Evolutionary conservation across 1,284 basidiomycete species (phyloP), one percentile per base, ranked within the genome.

Genomic region (Ustilago tritici): DNA sequence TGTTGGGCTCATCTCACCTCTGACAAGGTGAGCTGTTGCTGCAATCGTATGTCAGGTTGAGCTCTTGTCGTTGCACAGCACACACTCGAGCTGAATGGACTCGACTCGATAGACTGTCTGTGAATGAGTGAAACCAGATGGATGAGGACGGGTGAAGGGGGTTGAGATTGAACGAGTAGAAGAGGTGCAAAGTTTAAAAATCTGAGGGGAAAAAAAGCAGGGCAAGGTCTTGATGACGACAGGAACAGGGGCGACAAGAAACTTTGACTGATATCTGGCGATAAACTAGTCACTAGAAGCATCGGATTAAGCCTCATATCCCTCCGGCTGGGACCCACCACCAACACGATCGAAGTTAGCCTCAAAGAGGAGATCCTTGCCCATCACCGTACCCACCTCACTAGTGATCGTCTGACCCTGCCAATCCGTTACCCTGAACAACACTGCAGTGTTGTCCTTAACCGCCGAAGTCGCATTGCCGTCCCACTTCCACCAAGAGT

Each of bases 351-450:
- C 74, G 59, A 76, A 76, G 65, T 76, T 76, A 23, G 65, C 31
- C 15, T 71, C 41, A 38, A 76, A 59, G 38, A 60, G 54, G 5
- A 76, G 19, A 34, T 76, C 74, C 6, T 9, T 55, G 10, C 56
- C 56, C 59, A 71, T 71, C 17, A 23, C 10, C 5, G 74, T 72
- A 32, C 38, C 28, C 9, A 56, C 52, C 32, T 76, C 74, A 17
- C 61, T 63, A 1, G 69, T 61, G 63, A 77, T 72, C 2, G 66
- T 73, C 55, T 73, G 66, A 14, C 70, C 75, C 63, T 77, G 65
- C 75, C 75, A 77, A 34, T 77, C 75, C 10, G 70, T 69, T 28
- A 77, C 17, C 14, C 75, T 52, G 63, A 77, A 77, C 2, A n/a
- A 32, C 40, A 76, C 43, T 2, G n/a, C 14, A 2, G 54, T 68